Evolutionary conservation across 192 early-diverging fungal genomes (phyloP).

Genomic region (Physocladia obscura): DNA sequence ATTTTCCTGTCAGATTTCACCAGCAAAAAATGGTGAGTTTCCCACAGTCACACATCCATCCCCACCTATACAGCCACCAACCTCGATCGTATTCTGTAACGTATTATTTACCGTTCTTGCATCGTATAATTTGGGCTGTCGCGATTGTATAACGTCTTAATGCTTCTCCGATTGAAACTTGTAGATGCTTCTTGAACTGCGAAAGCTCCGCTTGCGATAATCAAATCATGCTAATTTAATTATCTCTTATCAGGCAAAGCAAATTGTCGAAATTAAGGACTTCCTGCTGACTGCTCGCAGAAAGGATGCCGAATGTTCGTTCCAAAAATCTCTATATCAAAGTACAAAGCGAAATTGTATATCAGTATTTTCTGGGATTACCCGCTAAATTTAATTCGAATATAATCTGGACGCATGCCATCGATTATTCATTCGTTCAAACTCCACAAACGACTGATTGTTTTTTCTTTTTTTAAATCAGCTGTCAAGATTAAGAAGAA

Average conservation of each 20-base stretch:
- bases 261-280: slow-evolving; percentile 96
- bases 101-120: no score
- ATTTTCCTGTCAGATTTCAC: not conserved
- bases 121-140: no score
- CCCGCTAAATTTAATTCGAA: no score
- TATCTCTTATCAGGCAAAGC: slow-evolving; percentile 77
- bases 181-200: no score
- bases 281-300: slow-evolving; percentile 93
- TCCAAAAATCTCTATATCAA: no score
- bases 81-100: no score
- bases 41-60: not conserved
- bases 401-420: no score
- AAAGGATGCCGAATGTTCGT: slow-evolving; percentile 89
- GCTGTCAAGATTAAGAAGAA: slow-evolving; percentile 95
- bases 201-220: no score
- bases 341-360: no score
- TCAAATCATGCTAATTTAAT: slow-evolving; percentile 11
- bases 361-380: not conserved
- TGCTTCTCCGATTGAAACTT: no score
- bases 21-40: not conserved
- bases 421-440: no score
- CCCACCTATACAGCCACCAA: not conserved
- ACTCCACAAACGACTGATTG: not conserved
- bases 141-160: no score
- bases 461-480: slow-evolving; percentile 26